Base-by-base conservation (phyloP, 139 green algal genomes). In the Zygnema circumcarinatum region DNA sequence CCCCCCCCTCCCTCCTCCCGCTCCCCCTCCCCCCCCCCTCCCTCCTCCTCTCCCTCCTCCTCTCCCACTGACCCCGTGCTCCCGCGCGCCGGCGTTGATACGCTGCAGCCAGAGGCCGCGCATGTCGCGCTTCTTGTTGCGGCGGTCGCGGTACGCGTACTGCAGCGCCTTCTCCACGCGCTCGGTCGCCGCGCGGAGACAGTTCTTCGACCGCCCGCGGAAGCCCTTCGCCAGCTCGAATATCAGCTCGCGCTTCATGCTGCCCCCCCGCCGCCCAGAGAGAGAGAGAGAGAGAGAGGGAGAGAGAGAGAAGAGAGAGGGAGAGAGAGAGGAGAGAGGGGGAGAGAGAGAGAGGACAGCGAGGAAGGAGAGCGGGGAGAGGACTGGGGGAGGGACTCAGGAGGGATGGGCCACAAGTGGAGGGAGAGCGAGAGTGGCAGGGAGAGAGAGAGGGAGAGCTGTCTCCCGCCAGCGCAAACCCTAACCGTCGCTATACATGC, bases 151-250 rank as follows among this genome's bases (percentile, higher is more conserved):
- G 84, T 97, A 98, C 0, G 94, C 92, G 89, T 98, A 98, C 84
- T 97, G 94, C 80, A 99, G 90, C 22, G 93, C 94, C 81, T 98
- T 98, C 81, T 98, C 95, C 56, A 98, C 97, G 3, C 94, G 87
- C 47, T 95, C 86, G 22, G 92, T 87, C 0, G 97, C 96, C 22
- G 98, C 94, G 1, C 93, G 92, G 25, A 96, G 93, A 90, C 96
- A 98, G 83, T 98, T 99, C 74, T 97, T 98, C 1, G 94, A 90
- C 1, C 97, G 90, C 11, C 96, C 96, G 0, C 94, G 88, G 88
- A 98, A 98, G 1, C 94, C 94, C 85, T 98, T 98, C 31, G 95
- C 97, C 20, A 99, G 87, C 75, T 94, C 81, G 62, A 98, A 92
- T 1, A 99, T 93, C n/a, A n/a, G n/a, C n/a, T n/a, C n/a, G n/a